Evolutionary conservation across 169 alveolate species (phyloP), one percentile per base, ranked within the genome.

Genomic region (Eimeria tenella): DNA sequence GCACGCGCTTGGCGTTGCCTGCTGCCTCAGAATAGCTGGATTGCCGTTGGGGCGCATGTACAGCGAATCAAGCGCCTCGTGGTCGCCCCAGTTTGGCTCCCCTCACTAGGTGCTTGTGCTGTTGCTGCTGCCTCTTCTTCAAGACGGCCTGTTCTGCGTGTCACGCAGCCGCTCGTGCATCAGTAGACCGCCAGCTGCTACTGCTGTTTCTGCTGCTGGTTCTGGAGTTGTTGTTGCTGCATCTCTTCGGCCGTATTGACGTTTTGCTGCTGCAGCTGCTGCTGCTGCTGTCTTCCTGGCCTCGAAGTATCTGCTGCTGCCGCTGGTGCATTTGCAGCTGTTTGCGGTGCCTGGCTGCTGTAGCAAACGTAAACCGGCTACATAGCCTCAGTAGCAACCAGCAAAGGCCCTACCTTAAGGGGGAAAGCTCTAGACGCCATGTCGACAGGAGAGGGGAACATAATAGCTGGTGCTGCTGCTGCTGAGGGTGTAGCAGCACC

Each of bases 51-150:
- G 82, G 58, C 15, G 55, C 49, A 73, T 56, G 58, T 73, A 73
- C 82, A 42, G 25, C 58, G 56, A 53, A 11, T 53, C 53, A 56
- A 71, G 82, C 82, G 82, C 21, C 42, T 31, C 42, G 82, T n/a
- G 13, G 58, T 11, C 49, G 82, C 82, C n/a, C 31, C 25, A 42
- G 56, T 56, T 25, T 71, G 13, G 23, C 17, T 60, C 49, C 58
- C 82, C 17, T 71, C 49, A 71, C 58, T 53, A 31, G 82, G 58
- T 71, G 82, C 82, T 71, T 53, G 58, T 71, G 82, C 49, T 71
- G 82, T 31, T 71, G 82, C 82, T 71, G 82, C 82, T 71, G 82
- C 82, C 82, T 71, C 82, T 71, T 71, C 82, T 71, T 71, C 82
- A 71, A 71, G 82, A 13, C 82, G 58, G 25, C 58, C 13, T 8